Percentiles rank a stretch among this genome's conserved stretches.
Evolutionary conservation across 2,329 filamentous ascomycete genomes (phyloP).

Genomic region (Xylariaceae sp.): DNA sequence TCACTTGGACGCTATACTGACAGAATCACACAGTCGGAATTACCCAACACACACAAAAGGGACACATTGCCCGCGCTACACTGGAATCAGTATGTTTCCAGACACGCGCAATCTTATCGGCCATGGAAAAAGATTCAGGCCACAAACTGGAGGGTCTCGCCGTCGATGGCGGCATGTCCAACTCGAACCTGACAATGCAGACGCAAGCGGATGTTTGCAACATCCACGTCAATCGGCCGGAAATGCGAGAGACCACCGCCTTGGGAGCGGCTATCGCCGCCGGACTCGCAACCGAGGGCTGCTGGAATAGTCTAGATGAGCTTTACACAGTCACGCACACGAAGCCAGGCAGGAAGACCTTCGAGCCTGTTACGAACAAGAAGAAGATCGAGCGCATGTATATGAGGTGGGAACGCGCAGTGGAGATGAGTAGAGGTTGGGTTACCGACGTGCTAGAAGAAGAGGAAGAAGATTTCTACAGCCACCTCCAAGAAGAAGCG

Average conservation of each 20-base stretch:
- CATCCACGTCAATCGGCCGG: slow-evolving; percentile 78
- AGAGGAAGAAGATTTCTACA: slow-evolving; percentile 3
- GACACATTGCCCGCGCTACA: slow-evolving; percentile 84
- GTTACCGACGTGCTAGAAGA: slow-evolving; percentile 36
- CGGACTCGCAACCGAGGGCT: slow-evolving; percentile 70
- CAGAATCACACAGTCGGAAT: slow-evolving; percentile 59
- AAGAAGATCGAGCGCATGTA: slow-evolving; percentile 44
- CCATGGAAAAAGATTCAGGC: slow-evolving; percentile 84
- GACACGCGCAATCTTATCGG: slow-evolving; percentile 85
- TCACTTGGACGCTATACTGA: slow-evolving; percentile 21
- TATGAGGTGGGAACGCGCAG: slow-evolving; percentile 54
- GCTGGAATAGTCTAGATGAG: slow-evolving; percentile 75
- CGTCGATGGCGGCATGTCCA: slow-evolving; percentile 87
- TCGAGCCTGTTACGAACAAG: slow-evolving; percentile 61
- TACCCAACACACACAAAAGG: slow-evolving; percentile 79
- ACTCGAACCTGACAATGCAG: slow-evolving; percentile 87
- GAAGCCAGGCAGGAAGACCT: slow-evolving; percentile 65
- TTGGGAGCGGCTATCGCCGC: slow-evolving; percentile 87
- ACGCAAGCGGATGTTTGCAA: slow-evolving; percentile 82
- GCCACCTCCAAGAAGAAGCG: too few species aligned
- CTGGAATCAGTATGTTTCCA: slow-evolving; percentile 91
- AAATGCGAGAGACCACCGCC: slow-evolving; percentile 88
- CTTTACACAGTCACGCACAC: slow-evolving; percentile 66
- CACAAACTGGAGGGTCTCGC: slow-evolving; percentile 72
- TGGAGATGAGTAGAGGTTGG: slow-evolving; percentile 59